Percentiles rank a stretch among this genome's conserved stretches.
Evolutionary conservation across 163 green algal genomes (phyloP).

Genomic region (Volvox carteri): DNA sequence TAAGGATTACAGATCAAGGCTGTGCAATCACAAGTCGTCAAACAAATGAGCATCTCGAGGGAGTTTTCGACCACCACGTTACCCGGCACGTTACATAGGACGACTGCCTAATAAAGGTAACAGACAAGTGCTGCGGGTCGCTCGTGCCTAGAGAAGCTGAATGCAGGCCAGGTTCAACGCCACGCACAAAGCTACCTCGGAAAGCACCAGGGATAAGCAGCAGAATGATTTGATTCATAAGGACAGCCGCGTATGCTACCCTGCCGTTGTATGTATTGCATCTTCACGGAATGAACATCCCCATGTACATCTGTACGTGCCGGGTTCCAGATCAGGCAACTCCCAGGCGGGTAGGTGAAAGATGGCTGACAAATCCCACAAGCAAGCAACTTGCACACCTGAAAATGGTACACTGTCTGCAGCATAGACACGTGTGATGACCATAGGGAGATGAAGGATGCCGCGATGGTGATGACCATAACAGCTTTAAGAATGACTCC

Average conservation of each 20-base stretch:
- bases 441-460: background rate
- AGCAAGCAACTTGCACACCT: background rate
- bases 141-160: no score
- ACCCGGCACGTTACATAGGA: no score
- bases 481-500: background rate
- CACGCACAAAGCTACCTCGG: no score
- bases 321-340: background rate
- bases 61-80: no score
- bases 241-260: no score
- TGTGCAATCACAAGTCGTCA: no score
- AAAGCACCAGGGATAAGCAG: background rate
- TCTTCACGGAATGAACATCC: no score
- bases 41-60: no score
- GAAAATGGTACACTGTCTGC: constrained; percentile 37
- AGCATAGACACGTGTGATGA: background rate
- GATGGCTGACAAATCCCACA: background rate
- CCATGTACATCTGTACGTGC: background rate
- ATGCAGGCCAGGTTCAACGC: no score
- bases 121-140: no score
- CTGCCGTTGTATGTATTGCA: background rate
- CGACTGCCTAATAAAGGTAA: no score
- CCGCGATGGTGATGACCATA: background rate
- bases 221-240: background rate
- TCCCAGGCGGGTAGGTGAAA: background rate
- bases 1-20: no score